Evolutionary conservation across 2,329 filamentous ascomycete genomes (phyloP).

Genomic region (Penicillium sp.): DNA sequence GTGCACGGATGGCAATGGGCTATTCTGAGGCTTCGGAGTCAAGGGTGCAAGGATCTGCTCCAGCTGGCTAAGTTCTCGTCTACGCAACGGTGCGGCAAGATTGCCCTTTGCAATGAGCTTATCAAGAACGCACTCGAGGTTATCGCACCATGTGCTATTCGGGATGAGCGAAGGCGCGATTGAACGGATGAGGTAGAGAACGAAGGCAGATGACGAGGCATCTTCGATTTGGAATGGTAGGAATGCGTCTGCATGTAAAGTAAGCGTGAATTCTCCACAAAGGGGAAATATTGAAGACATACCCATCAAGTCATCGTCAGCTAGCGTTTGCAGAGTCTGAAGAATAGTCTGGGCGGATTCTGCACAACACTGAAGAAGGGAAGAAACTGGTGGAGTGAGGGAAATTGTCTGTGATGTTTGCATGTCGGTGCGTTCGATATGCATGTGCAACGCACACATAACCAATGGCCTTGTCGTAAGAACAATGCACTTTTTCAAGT

Average conservation of each 20-base stretch:
- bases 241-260: constrained; percentile 31
- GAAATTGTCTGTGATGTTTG: constrained; percentile 17
- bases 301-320: constrained; percentile 26
- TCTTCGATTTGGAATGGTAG: constrained; percentile 45
- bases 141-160: constrained; percentile 38
- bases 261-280: neutral
- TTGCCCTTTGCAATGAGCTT: constrained; percentile 41
- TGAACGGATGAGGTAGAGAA: constrained; percentile 37
- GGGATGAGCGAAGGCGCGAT: constrained; percentile 37
- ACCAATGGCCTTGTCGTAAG: constrained; percentile 28
- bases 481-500: constrained; percentile 22
- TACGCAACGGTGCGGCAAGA: constrained; percentile 39
- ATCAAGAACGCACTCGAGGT: constrained; percentile 39
- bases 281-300: neutral
- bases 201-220: constrained; percentile 44
- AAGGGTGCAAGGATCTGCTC: constrained; percentile 39
- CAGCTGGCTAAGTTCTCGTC: constrained; percentile 39
- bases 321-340: constrained; percentile 24
- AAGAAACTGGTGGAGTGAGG: constrained; percentile 18
- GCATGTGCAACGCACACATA: constrained; percentile 29
- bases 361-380: constrained; percentile 27
- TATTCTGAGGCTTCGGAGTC: constrained; percentile 26
- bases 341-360: constrained; percentile 28
- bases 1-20: constrained; percentile 1
- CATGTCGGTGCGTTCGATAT: constrained; percentile 23